Evolutionary conservation across 1,139 yeast genomes (phyloP).

Genomic region (Wickerhamomyces sp.): DNA sequence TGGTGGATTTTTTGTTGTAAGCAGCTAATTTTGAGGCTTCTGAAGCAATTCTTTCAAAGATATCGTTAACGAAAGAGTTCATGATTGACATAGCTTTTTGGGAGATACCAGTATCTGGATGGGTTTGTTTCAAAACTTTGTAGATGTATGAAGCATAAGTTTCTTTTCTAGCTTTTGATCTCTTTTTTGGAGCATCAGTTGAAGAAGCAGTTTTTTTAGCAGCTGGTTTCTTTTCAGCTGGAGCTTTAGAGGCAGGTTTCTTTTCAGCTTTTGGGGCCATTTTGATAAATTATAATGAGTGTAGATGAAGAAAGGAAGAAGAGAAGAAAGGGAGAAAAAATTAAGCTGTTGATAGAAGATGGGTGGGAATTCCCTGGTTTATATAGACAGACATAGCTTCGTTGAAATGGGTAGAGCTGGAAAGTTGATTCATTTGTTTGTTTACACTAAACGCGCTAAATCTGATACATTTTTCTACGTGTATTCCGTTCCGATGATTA

Average conservation of each 20-base stretch:
- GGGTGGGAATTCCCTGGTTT: slow-evolving; percentile 2
- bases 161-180: slow-evolving; percentile 97
- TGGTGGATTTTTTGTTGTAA: slow-evolving; percentile 98
- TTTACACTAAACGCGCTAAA: neutral
- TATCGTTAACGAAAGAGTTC: slow-evolving; percentile 98
- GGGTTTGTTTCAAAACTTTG: slow-evolving; percentile 98
- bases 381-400: slow-evolving; percentile 3
- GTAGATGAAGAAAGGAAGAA: slow-evolving; percentile 4
- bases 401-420: too few species aligned
- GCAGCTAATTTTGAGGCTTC: slow-evolving; percentile 99
- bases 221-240: slow-evolving; percentile 96
- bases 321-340: slow-evolving; percentile 4
- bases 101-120: slow-evolving; percentile 99
- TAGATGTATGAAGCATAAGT: slow-evolving; percentile 98
- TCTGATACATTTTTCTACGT: neutral
- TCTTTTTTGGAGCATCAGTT: slow-evolving; percentile 83
- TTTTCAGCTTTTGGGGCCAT: slow-evolving; percentile 99
- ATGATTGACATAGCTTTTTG: slow-evolving; percentile 99
- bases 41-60: slow-evolving; percentile 92
- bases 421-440: neutral
- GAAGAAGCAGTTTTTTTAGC: slow-evolving; percentile 78
- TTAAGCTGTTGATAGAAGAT: neutral
- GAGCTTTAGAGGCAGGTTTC: slow-evolving; percentile 99
- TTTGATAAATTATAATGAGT: slow-evolving; percentile 24
- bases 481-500: neutral